phyloP scores from a whole-genome alignment of 2,329 filamentous ascomycete species.

The Rutstroemia sp. region DNA sequence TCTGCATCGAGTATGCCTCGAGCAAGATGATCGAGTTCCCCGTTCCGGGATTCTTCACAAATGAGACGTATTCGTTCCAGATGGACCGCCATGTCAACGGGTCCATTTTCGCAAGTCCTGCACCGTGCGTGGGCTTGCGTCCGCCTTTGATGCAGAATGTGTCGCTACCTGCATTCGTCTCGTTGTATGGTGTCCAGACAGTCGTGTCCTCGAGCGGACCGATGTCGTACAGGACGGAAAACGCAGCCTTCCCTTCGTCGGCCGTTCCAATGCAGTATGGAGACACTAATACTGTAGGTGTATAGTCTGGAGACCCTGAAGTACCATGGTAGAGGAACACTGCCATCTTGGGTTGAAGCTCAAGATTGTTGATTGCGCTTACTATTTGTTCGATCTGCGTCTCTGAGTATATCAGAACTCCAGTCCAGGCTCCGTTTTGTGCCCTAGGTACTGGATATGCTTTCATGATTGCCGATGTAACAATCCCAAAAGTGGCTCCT shows the following conservation, averaged over 20 bases:
- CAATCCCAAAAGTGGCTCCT: constrained; percentile 10
- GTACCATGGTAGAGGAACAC: background rate
- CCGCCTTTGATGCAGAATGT: background rate
- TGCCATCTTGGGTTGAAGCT: background rate
- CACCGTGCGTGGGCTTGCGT: background rate
- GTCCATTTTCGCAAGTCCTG: background rate
- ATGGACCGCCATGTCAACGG: background rate
- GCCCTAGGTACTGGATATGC: constrained; percentile 1
- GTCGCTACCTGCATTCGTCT: background rate
- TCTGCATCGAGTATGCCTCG: too few species aligned
- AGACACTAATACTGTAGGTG: background rate
- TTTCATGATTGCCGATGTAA: constrained; percentile 1
- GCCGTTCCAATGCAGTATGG: constrained; percentile 2
- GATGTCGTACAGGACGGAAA: background rate
- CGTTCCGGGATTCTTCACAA: too few species aligned
- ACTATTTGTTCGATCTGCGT: background rate
- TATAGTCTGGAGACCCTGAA: background rate
- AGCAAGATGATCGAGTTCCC: too few species aligned
- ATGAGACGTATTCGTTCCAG: background rate
- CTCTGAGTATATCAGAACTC: background rate
- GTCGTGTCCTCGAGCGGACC: background rate
- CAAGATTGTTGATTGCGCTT: background rate
- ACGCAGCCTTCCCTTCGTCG: background rate
- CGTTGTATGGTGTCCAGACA: background rate
- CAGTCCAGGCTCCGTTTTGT: background rate